Conservation (phyloP, 2,329 filamentous ascomycete species). For the Ophiostoma pallidulum region DNA sequence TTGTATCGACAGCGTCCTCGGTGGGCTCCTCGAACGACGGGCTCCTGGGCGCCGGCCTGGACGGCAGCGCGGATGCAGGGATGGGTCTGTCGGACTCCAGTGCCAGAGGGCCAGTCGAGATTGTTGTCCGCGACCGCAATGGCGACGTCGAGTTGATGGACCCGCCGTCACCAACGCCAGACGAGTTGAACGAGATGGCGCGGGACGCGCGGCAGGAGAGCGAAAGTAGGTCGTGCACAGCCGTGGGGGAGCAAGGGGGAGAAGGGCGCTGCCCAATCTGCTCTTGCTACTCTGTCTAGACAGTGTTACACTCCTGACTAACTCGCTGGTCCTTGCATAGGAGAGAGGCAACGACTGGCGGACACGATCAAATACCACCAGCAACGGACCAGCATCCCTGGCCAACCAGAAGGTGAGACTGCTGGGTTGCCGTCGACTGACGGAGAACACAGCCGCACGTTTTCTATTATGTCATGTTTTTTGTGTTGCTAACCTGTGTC, state of each 20-base stretch:
- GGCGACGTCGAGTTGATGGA: constrained; percentile 54
- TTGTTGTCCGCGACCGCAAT: constrained; percentile 53
- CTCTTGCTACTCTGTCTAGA: too few species aligned
- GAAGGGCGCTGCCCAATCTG: too few species aligned
- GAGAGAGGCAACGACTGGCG: constrained; percentile 49
- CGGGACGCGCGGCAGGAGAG: constrained; percentile 49
- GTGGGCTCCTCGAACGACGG: constrained; percentile 34
- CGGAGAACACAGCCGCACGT: not conserved
- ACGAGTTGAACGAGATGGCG: constrained; percentile 45
- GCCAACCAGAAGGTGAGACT: constrained; percentile 63
- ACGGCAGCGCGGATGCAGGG: constrained; percentile 22
- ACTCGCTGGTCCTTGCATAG: constrained; percentile 25
- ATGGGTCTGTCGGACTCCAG: not conserved
- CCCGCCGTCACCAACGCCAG: constrained; percentile 41
- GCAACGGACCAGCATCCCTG: constrained; percentile 44
- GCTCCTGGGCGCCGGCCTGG: not conserved
- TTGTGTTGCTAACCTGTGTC: not conserved
- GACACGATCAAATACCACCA: constrained; percentile 54
- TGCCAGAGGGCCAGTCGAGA: constrained; percentile 29
- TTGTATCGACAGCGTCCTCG: constrained; percentile 36
- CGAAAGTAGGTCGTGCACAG: constrained; percentile 36
- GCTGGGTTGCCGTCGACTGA: too few species aligned
- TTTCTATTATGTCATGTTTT: not conserved
- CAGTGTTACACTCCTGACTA: too few species aligned
- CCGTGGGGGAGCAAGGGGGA: too few species aligned